Evolutionary conservation across 768 basidiomycete genomes (phyloP).

Genomic region (Hebeloma cylindrosporum): DNA sequence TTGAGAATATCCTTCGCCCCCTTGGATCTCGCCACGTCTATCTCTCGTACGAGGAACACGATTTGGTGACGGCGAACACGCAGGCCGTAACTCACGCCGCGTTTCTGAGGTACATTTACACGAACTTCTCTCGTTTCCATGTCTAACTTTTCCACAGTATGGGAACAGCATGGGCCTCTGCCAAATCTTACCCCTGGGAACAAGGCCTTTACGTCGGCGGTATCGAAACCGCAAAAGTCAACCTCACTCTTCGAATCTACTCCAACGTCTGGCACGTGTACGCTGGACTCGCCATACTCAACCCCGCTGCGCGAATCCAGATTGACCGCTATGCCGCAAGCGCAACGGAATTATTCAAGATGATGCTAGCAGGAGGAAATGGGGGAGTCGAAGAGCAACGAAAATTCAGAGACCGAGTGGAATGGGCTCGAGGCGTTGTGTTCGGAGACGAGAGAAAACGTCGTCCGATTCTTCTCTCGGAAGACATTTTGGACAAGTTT

Average conservation of each 20-base stretch:
- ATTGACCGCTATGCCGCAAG: slow-evolving; percentile 90
- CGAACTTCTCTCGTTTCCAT: too few relatives aligned
- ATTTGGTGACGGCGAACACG: slow-evolving; percentile 94
- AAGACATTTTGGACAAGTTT: slow-evolving; percentile 86
- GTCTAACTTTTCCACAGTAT: slow-evolving; percentile 80
- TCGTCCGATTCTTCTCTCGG: slow-evolving; percentile 77
- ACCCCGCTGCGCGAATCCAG: slow-evolving; percentile 84
- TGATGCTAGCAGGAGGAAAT: slow-evolving; percentile 74
- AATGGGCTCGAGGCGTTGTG: slow-evolving; percentile 71
- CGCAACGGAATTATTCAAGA: slow-evolving; percentile 88
- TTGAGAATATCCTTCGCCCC: slow-evolving; percentile 79
- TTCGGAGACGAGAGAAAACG: slow-evolving; percentile 70
- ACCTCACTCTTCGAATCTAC: slow-evolving; percentile 95
- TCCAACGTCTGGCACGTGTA: slow-evolving; percentile 99
- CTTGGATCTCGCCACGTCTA: slow-evolving; percentile 88
- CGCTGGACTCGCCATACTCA: slow-evolving; percentile 96
- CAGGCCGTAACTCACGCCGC: slow-evolving; percentile 98
- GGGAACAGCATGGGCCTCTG: slow-evolving; percentile 93
- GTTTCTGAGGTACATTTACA: slow-evolving; percentile 85
- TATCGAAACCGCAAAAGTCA: slow-evolving; percentile 97
- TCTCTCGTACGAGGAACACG: slow-evolving; percentile 95
- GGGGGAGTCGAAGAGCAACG: slow-evolving; percentile 38
- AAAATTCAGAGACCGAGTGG: slow-evolving; percentile 68
- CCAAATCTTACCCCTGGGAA: slow-evolving; percentile 90
- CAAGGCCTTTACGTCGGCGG: slow-evolving; percentile 93